phyloP scores from a whole-genome alignment of 352 stramenopile genomes.

The Globisporangium perplexum region DNA sequence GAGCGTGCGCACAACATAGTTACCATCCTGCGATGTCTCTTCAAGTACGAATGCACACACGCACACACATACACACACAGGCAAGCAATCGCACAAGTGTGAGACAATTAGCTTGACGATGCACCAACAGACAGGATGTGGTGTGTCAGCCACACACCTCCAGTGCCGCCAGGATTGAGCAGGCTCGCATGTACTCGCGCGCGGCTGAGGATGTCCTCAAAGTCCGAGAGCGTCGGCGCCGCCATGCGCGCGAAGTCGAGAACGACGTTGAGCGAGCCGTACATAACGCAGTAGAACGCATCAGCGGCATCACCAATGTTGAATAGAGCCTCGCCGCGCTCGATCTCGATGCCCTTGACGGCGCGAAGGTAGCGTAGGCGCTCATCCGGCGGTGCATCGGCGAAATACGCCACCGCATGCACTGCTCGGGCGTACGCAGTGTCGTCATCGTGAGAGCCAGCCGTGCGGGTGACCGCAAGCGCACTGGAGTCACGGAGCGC shows the following conservation, averaged over 20 bases:
- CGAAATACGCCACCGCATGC: conserved; percentile 59
- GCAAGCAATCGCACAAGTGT: not conserved
- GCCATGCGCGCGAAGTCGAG: conserved; percentile 68
- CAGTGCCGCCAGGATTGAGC: conserved; percentile 39
- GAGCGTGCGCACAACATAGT: conserved; percentile 57
- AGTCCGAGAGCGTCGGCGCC: conserved; percentile 56
- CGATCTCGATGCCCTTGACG: conserved; percentile 57
- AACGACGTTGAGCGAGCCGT: conserved; percentile 64
- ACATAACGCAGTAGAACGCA: conserved; percentile 76
- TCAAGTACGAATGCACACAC: too few species aligned
- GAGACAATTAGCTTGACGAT: not conserved
- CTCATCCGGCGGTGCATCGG: conserved; percentile 42
- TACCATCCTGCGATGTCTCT: conserved; percentile 28
- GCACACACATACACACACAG: not conserved
- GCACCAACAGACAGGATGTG: not conserved
- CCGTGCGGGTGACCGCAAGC: not conserved
- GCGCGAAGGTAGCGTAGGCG: conserved; percentile 56
- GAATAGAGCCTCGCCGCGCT: conserved; percentile 61
- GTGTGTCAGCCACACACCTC: not conserved
- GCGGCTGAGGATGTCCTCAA: conserved; percentile 69
- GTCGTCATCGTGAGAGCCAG: not conserved
- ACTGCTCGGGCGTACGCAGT: conserved; percentile 18
- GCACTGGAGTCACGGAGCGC: too few species aligned
- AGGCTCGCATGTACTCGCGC: conserved; percentile 63
- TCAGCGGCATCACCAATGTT: conserved; percentile 62